These are phyloP conservation scores for Penicillium ochrochloron DNA, from an alignment of 495 filamentous ascomycete genomes.

Conservation along the genomic window DNA sequence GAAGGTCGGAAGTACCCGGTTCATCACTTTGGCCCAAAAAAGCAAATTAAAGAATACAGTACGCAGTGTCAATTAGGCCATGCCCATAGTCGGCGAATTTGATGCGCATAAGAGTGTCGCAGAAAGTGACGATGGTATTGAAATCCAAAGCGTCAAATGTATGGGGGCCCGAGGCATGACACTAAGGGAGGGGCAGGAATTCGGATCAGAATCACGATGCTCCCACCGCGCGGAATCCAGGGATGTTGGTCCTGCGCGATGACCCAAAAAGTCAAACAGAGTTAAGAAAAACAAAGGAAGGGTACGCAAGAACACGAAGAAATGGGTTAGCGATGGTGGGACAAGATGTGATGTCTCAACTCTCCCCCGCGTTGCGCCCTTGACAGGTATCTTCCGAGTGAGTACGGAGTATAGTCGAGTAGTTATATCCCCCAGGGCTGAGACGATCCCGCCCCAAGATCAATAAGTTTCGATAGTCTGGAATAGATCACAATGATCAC, in stretches of 20 bases:
- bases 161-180: slow-evolving; percentile 30
- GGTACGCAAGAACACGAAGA: neutral
- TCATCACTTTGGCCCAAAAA: slow-evolving; percentile 21
- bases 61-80: slow-evolving; percentile 21
- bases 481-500: slow-evolving; percentile 11
- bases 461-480: neutral
- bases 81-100: slow-evolving; percentile 20
- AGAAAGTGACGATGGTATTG: slow-evolving; percentile 12
- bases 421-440: slow-evolving; percentile 8
- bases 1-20: slow-evolving; percentile 20
- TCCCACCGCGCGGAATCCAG: slow-evolving; percentile 31
- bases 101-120: slow-evolving; percentile 25
- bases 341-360: slow-evolving; percentile 30
- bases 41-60: slow-evolving; percentile 12
- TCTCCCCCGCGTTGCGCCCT: slow-evolving; percentile 29
- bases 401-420: slow-evolving; percentile 13
- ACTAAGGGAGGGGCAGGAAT: slow-evolving; percentile 29
- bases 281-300: neutral
- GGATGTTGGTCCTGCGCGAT: slow-evolving; percentile 20
- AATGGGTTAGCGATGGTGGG: neutral
- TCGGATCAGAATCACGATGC: slow-evolving; percentile 25
- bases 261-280: neutral
- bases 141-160: slow-evolving; percentile 18
- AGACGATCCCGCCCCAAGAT: neutral
- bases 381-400: slow-evolving; percentile 13